Percentiles rank a stretch among this genome's conserved stretches.
These are phyloP conservation scores for Dittrichia graveolens DNA, from an alignment of 129 eudicot species.

Conservation along the genomic window DNA sequence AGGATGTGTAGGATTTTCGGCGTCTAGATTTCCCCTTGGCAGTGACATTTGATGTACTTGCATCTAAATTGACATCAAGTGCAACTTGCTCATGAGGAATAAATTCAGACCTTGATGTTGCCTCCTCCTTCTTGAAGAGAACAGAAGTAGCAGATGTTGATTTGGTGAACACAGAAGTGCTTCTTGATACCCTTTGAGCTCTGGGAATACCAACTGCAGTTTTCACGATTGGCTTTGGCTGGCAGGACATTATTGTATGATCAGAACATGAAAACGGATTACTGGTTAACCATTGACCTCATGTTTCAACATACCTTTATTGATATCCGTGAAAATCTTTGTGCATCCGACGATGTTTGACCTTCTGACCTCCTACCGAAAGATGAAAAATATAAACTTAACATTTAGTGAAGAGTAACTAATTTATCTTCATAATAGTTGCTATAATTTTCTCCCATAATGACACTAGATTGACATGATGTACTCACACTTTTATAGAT, in stretches of 20 bases:
- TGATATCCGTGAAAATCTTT: constrained; percentile 45
- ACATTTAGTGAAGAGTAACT: too few species aligned
- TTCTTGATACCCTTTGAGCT: constrained; percentile 39
- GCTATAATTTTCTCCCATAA: neutral
- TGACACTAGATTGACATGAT: constrained; percentile 3
- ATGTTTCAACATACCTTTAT: constrained; percentile 49
- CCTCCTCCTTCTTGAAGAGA: constrained; percentile 46
- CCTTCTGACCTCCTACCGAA: constrained; percentile 49
- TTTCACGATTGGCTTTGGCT: constrained; percentile 68
- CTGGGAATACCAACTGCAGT: constrained; percentile 32
- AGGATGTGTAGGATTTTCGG: constrained; percentile 75
- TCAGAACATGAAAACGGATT: neutral
- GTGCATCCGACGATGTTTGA: constrained; percentile 39
- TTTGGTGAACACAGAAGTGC: constrained; percentile 37
- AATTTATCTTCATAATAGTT: neutral
- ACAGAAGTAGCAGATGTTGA: constrained; percentile 31
- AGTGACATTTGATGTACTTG: constrained; percentile 33
- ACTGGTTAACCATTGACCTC: neutral
- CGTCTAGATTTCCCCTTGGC: constrained; percentile 63
- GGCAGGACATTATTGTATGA: constrained; percentile 16
- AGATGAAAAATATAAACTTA: neutral
- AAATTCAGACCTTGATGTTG: constrained; percentile 29
- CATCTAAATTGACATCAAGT: constrained; percentile 32
- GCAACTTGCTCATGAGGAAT: constrained; percentile 43
- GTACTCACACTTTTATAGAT: constrained; percentile 42